Conservation (phyloP, 1,139 yeast genomes). For the Torulaspora pretoriensis region DNA sequence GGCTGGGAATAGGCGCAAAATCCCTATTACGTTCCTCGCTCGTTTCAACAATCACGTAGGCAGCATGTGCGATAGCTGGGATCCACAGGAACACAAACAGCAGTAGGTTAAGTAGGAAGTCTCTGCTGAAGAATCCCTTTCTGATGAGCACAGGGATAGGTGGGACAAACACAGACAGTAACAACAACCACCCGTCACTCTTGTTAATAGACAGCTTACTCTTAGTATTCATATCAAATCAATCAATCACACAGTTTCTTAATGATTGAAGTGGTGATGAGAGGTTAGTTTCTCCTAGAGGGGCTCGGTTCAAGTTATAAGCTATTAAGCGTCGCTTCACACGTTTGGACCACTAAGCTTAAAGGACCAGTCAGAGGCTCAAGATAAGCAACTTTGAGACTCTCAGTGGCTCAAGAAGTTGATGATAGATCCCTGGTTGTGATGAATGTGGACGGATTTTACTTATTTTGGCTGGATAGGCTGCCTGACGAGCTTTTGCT, state of each 20-base stretch:
- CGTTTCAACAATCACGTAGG: constrained; percentile 29
- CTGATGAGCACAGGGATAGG: constrained; percentile 29
- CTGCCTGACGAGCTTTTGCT: constrained; percentile 32
- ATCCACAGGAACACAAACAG: constrained; percentile 26
- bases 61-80: constrained; percentile 32
- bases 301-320: neutral
- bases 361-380: neutral
- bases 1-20: constrained; percentile 8
- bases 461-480: constrained; percentile 17
- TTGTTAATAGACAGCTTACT: constrained; percentile 23
- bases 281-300: neutral
- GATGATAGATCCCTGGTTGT: neutral
- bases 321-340: neutral
- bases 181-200: constrained; percentile 25
- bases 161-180: constrained; percentile 27
- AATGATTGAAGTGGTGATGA: neutral
- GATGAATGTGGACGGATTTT: constrained; percentile 3
- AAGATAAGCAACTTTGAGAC: neutral
- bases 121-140: constrained; percentile 28
- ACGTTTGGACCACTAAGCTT: neutral
- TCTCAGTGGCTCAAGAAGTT: neutral
- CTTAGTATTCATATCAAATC: neutral
- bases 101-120: constrained; percentile 25
- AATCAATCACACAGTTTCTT: neutral
- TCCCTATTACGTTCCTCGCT: constrained; percentile 22